Evolutionary conservation across 2,329 filamentous ascomycete genomes (phyloP), one percentile per base, ranked within the genome.

Genomic region (Coniochaeta ligniaria): DNA sequence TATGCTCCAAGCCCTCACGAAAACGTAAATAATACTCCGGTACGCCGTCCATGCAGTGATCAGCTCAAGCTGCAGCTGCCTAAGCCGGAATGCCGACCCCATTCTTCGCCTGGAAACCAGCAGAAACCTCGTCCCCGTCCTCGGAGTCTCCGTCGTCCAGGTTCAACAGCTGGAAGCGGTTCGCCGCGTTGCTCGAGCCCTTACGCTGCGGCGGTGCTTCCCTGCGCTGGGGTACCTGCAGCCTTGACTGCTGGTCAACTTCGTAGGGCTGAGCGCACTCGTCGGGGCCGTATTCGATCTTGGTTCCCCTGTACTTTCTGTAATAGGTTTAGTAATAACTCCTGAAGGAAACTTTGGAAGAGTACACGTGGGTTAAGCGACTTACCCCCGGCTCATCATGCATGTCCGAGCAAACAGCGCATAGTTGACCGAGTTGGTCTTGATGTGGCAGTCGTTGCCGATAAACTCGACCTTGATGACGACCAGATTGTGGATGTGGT

Each of bases 401-500:
- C 91, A 95, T 11, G 84, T 90, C 20, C 85, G 83, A 9, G 91
- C 90, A 72, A 88, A 91, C 59, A 91, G 80, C 12, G 91, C 89
- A 63, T 89, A 87, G 68, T 88, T 82, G 11, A 96, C 81, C 0
- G 90, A 92, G 71, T 93, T 96, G 8, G 88, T 91, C 60, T 83
- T 86, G 64, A 96, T 85, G 71, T 84, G 84, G 61, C 83, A 88
- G 71, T 86, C 83, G 4, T 79, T 79, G 20, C 79, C 76, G 2
- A 74, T 72, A 71, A 90, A 88, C 8, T 75, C 73, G 52, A 95
- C 75, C 50, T 82, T 82, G 67, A 95, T 79, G 12, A 96, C 82
- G 24, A 88, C 77, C 1, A 96, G 79, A 63, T 91, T 90, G 75
- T 94, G 87, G 62, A 96, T 94, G 70, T 96, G 91, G 26, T 92